A percentile compares a stretch with the other conserved stretches of the same genome.
Conservation (phyloP, 257 asterid genomes). For the Nicotiana noctiflora region DNA sequence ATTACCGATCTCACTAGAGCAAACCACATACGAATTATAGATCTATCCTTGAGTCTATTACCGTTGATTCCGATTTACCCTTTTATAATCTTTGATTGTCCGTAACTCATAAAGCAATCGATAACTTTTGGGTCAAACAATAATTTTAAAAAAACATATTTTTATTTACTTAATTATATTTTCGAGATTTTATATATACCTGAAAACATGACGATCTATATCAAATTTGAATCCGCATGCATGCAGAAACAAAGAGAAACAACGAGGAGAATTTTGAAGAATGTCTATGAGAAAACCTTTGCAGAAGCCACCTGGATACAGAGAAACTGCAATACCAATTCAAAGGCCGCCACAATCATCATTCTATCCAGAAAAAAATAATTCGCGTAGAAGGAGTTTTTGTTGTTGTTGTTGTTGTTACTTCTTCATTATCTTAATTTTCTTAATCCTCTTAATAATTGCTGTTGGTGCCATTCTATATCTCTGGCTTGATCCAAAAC, state of each 20-base stretch:
- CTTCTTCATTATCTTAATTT: constrained; percentile 14
- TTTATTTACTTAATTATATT: too few species aligned
- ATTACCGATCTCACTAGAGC: too few species aligned
- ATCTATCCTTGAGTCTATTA: too few species aligned
- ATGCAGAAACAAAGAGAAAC: not conserved
- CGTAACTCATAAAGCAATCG: too few species aligned
- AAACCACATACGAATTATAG: too few species aligned
- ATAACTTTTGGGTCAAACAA: too few species aligned
- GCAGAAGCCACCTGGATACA: constrained; percentile 44
- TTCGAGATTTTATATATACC: not conserved
- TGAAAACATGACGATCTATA: not conserved
- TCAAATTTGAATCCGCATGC: not conserved
- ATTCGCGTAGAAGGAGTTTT: constrained; percentile 9
- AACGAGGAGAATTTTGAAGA: not conserved
- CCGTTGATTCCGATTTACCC: too few species aligned
- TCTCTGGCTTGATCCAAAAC: constrained; percentile 34
- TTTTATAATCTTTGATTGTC: too few species aligned
- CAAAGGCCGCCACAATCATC: constrained; percentile 9
- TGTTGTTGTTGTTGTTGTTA: constrained; percentile 30
- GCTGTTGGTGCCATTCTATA: constrained; percentile 21
- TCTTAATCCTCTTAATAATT: constrained; percentile 14
- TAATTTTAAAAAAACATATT: too few species aligned
- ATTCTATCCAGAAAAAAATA: not conserved
- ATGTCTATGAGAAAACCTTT: constrained; percentile 33
- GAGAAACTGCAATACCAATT: constrained; percentile 23